A percentile compares a stretch with the other conserved stretches of the same genome.
phyloP scores from a whole-genome alignment of 1,284 basidiomycete genomes.

The Laetiporus sulphureus region DNA sequence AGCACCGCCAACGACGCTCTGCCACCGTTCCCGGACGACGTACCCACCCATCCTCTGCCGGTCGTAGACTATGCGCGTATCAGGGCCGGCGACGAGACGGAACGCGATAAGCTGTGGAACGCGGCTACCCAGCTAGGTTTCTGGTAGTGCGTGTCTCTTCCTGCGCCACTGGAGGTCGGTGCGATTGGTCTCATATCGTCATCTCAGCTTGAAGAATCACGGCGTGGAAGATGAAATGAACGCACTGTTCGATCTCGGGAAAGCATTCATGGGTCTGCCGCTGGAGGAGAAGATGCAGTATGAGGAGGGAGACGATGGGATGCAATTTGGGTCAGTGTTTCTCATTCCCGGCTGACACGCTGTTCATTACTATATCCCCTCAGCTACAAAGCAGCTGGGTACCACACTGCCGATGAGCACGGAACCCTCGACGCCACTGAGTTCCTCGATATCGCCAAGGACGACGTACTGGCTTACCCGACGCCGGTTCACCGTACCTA shows the following conservation, averaged over 20 bases:
- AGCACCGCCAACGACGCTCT: not conserved
- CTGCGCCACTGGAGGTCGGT: not conserved
- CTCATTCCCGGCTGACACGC: constrained; percentile 4
- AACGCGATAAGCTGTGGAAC: constrained; percentile 25
- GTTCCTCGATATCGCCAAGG: constrained; percentile 24
- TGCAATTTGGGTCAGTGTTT: constrained; percentile 44
- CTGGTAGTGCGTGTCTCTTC: constrained; percentile 26
- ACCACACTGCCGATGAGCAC: constrained; percentile 21
- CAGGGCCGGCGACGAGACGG: constrained; percentile 17
- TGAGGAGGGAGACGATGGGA: constrained; percentile 55
- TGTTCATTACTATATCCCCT: not conserved
- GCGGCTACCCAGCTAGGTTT: constrained; percentile 28
- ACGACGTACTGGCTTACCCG: constrained; percentile 22
- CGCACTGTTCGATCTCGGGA: constrained; percentile 51
- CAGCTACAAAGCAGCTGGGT: constrained; percentile 18
- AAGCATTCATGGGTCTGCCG: constrained; percentile 47
- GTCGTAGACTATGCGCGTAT: constrained; percentile 29
- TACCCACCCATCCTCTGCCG: constrained; percentile 30
- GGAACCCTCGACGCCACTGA: constrained; percentile 28
- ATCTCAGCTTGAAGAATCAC: constrained; percentile 51
- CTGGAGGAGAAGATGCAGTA: constrained; percentile 53
- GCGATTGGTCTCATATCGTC: not conserved
- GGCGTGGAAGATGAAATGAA: constrained; percentile 41
- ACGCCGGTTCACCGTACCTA: constrained; percentile 16
- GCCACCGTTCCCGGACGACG: constrained; percentile 28